A percentile compares a stretch with the other conserved stretches of the same genome.
These are phyloP conservation scores for Carex pumila DNA, from an alignment of 176 grass and related monocot genomes.

Conservation along the genomic window DNA sequence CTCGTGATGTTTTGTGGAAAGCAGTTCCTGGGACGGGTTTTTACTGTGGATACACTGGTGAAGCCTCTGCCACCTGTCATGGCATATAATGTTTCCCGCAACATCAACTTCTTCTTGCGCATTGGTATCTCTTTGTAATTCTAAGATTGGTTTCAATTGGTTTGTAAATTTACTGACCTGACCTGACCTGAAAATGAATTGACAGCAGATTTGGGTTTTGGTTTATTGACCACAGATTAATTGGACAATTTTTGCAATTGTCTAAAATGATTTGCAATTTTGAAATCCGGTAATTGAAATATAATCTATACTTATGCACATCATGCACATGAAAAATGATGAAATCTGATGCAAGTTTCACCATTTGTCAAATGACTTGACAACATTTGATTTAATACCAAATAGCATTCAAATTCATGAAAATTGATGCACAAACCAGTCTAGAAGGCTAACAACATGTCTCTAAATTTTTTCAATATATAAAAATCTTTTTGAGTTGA, in stretches of 20 bases:
- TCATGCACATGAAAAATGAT: not conserved
- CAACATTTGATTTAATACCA: too few species aligned
- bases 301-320: not conserved
- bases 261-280: not conserved
- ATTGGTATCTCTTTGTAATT: slow-evolving; percentile 28
- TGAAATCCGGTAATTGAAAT: not conserved
- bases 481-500: not conserved
- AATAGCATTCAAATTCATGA: not conserved
- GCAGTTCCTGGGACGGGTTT: slow-evolving; percentile 84
- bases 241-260: not conserved
- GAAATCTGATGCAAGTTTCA: not conserved
- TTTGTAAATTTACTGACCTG: not conserved
- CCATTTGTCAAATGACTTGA: not conserved
- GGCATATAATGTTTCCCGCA: slow-evolving; percentile 32
- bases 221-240: not conserved
- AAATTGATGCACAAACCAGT: not conserved
- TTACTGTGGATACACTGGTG: too few species aligned
- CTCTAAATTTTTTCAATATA: not conserved
- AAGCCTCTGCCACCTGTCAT: too few species aligned
- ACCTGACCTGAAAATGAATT: not conserved
- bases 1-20: slow-evolving; percentile 12
- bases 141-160: slow-evolving; percentile 1
- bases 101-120: slow-evolving; percentile 72
- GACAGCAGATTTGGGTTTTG: not conserved
- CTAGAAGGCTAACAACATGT: not conserved